These are phyloP conservation scores for Nicotiana noctiflora DNA, from an alignment of 257 asterid species.

Conservation along the genomic window DNA sequence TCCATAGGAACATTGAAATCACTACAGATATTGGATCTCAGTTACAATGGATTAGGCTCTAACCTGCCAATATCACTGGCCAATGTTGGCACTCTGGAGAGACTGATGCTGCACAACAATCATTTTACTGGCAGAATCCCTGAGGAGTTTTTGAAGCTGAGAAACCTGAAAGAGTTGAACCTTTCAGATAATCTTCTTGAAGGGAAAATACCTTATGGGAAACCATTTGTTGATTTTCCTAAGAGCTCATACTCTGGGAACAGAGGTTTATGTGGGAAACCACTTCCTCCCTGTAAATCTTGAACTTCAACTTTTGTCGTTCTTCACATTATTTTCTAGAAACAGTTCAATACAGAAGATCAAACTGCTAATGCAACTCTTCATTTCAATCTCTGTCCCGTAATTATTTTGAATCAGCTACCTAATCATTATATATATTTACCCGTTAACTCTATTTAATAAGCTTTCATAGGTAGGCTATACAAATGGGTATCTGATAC, in stretches of 20 bases:
- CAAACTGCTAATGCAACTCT: background rate
- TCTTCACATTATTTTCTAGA: background rate
- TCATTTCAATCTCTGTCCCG: background rate
- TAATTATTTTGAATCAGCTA: background rate
- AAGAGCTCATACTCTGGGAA: slow-evolving; percentile 39
- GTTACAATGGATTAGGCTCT: slow-evolving; percentile 39
- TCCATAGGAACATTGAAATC: slow-evolving; percentile 24
- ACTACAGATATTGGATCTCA: slow-evolving; percentile 45
- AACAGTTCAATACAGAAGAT: background rate
- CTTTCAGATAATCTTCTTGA: slow-evolving; percentile 43
- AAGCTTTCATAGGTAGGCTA: background rate
- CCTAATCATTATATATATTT: background rate
- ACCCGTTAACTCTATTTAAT: background rate
- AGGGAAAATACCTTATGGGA: slow-evolving; percentile 56
- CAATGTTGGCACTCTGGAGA: slow-evolving; percentile 30
- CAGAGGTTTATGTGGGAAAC: slow-evolving; percentile 54
- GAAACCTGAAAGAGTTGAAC: slow-evolving; percentile 38
- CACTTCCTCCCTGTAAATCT: slow-evolving; percentile 43
- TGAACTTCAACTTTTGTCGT: slow-evolving; percentile 8
- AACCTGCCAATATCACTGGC: slow-evolving; percentile 36
- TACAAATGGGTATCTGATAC: background rate
- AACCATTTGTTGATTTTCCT: slow-evolving; percentile 52
- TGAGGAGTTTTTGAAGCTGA: slow-evolving; percentile 31
- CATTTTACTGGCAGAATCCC: slow-evolving; percentile 51
- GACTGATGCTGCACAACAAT: slow-evolving; percentile 56